These are phyloP conservation scores for Oryza punctata DNA, from an alignment of 176 grass and related monocot species.

Conservation along the genomic window DNA sequence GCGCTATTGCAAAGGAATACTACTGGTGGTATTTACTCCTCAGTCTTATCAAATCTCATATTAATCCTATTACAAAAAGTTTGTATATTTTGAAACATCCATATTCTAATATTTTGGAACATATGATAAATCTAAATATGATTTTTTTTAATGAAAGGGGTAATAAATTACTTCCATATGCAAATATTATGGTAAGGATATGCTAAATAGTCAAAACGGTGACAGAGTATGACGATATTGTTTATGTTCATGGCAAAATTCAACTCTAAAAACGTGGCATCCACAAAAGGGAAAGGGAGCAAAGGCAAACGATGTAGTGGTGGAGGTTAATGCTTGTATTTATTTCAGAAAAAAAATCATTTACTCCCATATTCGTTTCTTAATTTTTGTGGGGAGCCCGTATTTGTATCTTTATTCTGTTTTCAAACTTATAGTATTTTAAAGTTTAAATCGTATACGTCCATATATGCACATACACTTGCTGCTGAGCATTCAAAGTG, in stretches of 20 bases:
- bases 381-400: background rate
- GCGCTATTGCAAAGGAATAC: no score
- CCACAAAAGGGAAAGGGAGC: background rate
- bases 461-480: no score
- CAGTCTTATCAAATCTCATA: no score
- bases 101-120: no score
- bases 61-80: no score
- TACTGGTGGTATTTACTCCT: no score
- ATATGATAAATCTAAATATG: no score
- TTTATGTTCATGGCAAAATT: background rate
- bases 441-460: no score
- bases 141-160: no score
- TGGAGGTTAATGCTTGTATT: background rate
- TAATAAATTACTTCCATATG: background rate
- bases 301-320: background rate
- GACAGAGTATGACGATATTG: background rate
- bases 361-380: background rate
- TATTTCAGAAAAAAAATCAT: background rate
- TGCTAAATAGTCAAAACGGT: background rate
- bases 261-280: background rate
- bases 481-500: no score
- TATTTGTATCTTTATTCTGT: background rate
- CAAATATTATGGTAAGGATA: background rate
- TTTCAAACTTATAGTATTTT: background rate
- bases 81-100: no score